Percentiles rank a stretch among this genome's conserved stretches.
Evolutionary conservation across 441 rosid species (phyloP).

Genomic region (Arabidopsis hybrid): DNA sequence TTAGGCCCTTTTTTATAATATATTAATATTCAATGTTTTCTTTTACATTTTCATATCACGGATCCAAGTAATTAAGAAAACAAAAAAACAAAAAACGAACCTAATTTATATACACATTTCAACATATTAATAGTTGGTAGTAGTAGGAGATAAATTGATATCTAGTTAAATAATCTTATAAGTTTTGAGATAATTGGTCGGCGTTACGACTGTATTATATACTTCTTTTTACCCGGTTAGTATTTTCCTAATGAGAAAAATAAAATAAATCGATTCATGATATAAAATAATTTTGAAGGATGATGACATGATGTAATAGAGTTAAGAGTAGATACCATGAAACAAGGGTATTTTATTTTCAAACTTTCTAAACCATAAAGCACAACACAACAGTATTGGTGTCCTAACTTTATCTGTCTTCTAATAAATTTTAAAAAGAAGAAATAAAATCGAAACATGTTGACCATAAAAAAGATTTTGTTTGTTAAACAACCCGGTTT

Average conservation of each 20-base stretch:
- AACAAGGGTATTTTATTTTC: constrained; percentile 26
- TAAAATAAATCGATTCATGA: not conserved
- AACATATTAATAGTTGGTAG: not conserved
- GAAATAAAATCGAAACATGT: constrained; percentile 5
- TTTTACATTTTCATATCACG: not conserved
- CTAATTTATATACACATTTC: not conserved
- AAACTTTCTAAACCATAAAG: constrained; percentile 32
- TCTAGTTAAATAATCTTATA: no score
- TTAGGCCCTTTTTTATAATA: not conserved
- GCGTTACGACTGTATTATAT: not conserved
- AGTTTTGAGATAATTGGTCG: not conserved
- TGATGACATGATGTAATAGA: not conserved
- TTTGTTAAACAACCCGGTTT: constrained; percentile 44
- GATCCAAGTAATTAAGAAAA: not conserved
- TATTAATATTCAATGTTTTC: not conserved
- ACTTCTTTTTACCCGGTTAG: not conserved
- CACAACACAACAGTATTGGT: constrained; percentile 32
- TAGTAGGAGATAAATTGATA: not conserved
- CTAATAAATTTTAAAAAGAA: not conserved
- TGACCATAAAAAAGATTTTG: constrained; percentile 32
- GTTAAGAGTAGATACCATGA: not conserved
- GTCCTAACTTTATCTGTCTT: constrained; percentile 43
- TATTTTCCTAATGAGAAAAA: not conserved
- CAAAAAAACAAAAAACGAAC: not conserved
- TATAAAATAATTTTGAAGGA: not conserved